phyloP scores from a whole-genome alignment of 768 basidiomycete species.

The Royoungia palumana region DNA sequence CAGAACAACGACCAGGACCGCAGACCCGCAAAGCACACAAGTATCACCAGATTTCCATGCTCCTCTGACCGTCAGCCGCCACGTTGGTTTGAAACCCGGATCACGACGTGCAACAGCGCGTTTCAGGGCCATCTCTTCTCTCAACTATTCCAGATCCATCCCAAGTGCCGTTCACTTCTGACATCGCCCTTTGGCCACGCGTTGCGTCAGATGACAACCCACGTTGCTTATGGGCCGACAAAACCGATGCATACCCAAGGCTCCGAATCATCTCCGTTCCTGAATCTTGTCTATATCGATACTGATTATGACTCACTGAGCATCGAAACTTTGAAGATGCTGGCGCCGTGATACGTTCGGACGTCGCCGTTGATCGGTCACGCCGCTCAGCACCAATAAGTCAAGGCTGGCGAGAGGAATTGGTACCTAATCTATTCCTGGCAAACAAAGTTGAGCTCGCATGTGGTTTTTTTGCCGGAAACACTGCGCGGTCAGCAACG shows the following conservation, averaged over 20 bases:
- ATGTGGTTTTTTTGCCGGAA: neutral
- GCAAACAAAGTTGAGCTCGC: slow-evolving; percentile 3
- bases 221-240: too few species aligned
- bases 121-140: slow-evolving; percentile 7
- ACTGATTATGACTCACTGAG: neutral
- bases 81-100: neutral
- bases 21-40: neutral
- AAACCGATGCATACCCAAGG: too few species aligned
- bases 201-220: slow-evolving; percentile 8
- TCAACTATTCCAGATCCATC: neutral
- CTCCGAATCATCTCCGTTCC: slow-evolving; percentile 1
- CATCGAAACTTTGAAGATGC: neutral
- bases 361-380: slow-evolving; percentile 5
- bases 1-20: too few species aligned
- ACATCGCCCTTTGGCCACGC: neutral
- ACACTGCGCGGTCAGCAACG: slow-evolving; percentile 7
- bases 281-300: neutral
- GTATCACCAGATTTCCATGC: too few species aligned
- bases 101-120: slow-evolving; percentile 8
- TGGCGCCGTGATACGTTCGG: neutral
- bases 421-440: neutral
- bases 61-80: neutral
- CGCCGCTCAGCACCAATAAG: slow-evolving; percentile 1
- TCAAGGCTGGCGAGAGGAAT: neutral
- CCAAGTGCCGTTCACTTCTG: neutral